Percentiles rank a stretch among this genome's conserved stretches.
Evolutionary conservation across 108 stramenopile species (phyloP).

Genomic region (Skeletonema tropicum): DNA sequence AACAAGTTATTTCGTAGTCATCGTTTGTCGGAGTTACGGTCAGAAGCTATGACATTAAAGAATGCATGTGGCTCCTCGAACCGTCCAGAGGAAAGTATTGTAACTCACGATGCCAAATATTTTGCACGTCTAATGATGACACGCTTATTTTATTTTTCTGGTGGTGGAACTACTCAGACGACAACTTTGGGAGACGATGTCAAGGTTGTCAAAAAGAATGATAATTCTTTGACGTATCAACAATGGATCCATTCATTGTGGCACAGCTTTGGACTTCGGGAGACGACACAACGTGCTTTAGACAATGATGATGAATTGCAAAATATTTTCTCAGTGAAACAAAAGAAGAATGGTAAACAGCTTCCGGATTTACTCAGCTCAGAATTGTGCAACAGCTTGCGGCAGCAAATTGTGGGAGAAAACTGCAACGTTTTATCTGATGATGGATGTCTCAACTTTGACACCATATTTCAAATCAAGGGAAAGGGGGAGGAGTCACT

Average conservation of each 20-base stretch:
- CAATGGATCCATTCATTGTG: constrained; percentile 59
- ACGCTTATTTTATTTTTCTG: constrained; percentile 72
- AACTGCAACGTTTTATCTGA: constrained; percentile 45
- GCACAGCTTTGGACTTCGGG: constrained; percentile 71
- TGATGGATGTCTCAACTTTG: constrained; percentile 56
- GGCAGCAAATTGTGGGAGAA: constrained; percentile 18
- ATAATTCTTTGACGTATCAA: constrained; percentile 18
- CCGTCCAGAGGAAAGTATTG: constrained; percentile 24
- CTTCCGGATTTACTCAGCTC: constrained; percentile 14
- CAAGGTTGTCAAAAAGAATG: constrained; percentile 11
- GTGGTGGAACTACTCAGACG: constrained; percentile 79
- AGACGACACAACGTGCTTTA: constrained; percentile 30
- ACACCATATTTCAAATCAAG: constrained; percentile 22
- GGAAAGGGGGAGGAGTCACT: constrained; percentile 18
- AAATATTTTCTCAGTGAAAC: not conserved
- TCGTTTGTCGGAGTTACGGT: constrained; percentile 67
- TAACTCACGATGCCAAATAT: constrained; percentile 10
- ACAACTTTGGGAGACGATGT: constrained; percentile 8
- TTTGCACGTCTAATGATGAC: constrained; percentile 54
- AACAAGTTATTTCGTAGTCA: constrained; percentile 79
- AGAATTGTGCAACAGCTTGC: constrained; percentile 16
- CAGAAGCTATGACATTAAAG: constrained; percentile 56
- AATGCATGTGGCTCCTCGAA: not conserved
- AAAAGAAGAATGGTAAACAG: not conserved
- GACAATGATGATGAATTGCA: constrained; percentile 9